phyloP scores from a whole-genome alignment of 202 grass and related monocot species.

The Setaria italica region DNA sequence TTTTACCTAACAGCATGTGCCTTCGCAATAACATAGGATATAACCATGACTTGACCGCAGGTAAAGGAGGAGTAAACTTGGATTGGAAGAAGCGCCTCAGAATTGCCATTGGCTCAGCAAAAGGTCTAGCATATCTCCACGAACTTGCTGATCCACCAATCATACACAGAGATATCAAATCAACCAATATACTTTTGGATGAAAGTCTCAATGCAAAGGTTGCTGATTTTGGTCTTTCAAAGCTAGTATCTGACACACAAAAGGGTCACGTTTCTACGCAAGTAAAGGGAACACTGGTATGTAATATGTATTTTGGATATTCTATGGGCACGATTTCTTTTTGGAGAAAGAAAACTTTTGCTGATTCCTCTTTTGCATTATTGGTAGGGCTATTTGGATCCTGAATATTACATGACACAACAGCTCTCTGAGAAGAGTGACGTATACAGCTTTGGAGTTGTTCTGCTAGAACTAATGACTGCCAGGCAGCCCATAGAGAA shows the following conservation, averaged over 20 bases:
- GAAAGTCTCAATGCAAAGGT: conserved; percentile 66
- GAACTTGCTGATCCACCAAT: conserved; percentile 77
- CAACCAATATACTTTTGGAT: conserved; percentile 77
- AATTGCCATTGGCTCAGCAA: conserved; percentile 68
- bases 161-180: conserved; percentile 78
- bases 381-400: conserved; percentile 79
- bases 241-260: conserved; percentile 59
- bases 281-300: conserved; percentile 79
- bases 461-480: conserved; percentile 70
- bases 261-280: conserved; percentile 67
- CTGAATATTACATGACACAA: conserved; percentile 79
- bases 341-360: conserved; percentile 12
- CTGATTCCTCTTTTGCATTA: conserved; percentile 38
- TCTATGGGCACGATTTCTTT: background rate
- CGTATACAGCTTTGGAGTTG: conserved; percentile 76
- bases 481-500: conserved; percentile 71
- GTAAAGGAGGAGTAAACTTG: conserved; percentile 48
- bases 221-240: conserved; percentile 83
- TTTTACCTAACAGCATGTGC: background rate
- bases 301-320: conserved; percentile 35
- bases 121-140: conserved; percentile 76
- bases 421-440: conserved; percentile 80
- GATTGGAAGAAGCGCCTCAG: conserved; percentile 65
- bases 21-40: conserved; percentile 25
- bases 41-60: conserved; percentile 49